These are phyloP conservation scores for Aaosphaeria pasadenensis DNA, from an alignment of 2,329 filamentous ascomycete genomes.

Conservation along the genomic window DNA sequence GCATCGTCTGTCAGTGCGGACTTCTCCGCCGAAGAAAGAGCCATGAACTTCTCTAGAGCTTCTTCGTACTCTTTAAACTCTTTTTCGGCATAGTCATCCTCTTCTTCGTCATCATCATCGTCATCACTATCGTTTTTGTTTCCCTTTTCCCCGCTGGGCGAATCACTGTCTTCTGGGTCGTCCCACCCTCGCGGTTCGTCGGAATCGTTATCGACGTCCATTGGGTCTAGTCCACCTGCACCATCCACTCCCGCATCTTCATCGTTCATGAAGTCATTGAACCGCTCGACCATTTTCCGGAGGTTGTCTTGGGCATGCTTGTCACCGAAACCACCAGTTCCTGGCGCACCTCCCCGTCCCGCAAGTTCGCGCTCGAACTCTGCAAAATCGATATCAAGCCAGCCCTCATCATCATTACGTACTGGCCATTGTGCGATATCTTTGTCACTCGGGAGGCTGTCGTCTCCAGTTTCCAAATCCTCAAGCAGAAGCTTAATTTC, in stretches of 20 bases:
- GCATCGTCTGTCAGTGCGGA: constrained; percentile 31
- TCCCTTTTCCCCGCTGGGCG: constrained; percentile 7
- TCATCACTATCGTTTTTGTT: constrained; percentile 27
- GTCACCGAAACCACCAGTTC: constrained; percentile 55
- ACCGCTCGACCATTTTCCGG: constrained; percentile 88
- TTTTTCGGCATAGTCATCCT: constrained; percentile 66
- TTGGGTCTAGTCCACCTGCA: constrained; percentile 65
- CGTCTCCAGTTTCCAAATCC: constrained; percentile 71
- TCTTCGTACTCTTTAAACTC: constrained; percentile 71
- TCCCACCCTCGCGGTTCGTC: constrained; percentile 42
- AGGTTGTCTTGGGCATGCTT: constrained; percentile 69
- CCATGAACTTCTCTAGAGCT: constrained; percentile 84
- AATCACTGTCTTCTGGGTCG: constrained; percentile 39
- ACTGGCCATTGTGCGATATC: constrained; percentile 72
- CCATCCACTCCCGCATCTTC: constrained; percentile 78
- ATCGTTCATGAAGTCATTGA: constrained; percentile 87
- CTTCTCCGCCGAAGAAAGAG: constrained; percentile 48
- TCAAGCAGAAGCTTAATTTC: constrained; percentile 76
- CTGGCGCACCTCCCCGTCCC: constrained; percentile 35
- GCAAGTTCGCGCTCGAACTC: constrained; percentile 82
- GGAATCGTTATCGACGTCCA: constrained; percentile 63
- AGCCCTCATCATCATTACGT: constrained; percentile 79
- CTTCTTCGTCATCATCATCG: constrained; percentile 62
- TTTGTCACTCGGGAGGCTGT: constrained; percentile 64
- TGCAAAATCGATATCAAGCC: constrained; percentile 87